Evolutionary conservation across 2,329 filamentous ascomycete genomes (phyloP).

Genomic region (Neonectria neomacrospora): DNA sequence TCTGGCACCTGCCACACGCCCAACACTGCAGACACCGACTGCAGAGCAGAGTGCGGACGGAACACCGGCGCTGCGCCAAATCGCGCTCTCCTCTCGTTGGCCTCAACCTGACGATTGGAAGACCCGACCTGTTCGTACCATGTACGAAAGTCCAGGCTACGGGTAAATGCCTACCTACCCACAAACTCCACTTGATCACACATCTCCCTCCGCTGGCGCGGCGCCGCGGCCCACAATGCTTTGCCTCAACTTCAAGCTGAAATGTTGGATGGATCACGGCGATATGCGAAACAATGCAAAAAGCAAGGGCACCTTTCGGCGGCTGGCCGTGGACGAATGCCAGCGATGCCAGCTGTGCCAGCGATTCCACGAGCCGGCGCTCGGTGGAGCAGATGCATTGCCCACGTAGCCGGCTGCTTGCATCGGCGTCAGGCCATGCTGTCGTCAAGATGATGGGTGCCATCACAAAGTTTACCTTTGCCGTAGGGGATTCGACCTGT

Average conservation of each 20-base stretch:
- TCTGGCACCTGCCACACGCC: conserved; percentile 34
- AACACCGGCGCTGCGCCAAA: conserved; percentile 14
- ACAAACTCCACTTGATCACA: conserved; percentile 20
- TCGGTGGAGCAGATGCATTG: conserved; percentile 38
- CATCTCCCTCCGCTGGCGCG: conserved; percentile 31
- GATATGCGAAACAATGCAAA: conserved; percentile 25
- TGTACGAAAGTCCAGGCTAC: too few relatives aligned
- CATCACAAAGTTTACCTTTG: conserved; percentile 21
- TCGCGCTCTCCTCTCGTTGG: conserved; percentile 21
- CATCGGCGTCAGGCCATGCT: conserved; percentile 43
- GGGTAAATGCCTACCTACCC: conserved; percentile 8
- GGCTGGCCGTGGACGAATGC: conserved; percentile 12
- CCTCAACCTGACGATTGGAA: conserved; percentile 21
- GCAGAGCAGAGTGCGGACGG: too few relatives aligned
- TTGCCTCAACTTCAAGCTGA: conserved; percentile 41
- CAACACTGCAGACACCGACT: neutral
- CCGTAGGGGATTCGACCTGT: conserved; percentile 29
- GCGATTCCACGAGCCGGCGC: conserved; percentile 38
- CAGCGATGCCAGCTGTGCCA: conserved; percentile 31
- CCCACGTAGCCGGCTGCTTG: conserved; percentile 34
- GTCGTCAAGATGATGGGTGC: conserved; percentile 31
- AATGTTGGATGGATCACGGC: conserved; percentile 30
- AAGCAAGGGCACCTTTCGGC: conserved; percentile 28
- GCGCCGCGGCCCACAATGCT: conserved; percentile 37
- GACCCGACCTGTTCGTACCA: neutral